phyloP scores from a whole-genome alignment of 1,139 yeast species.

The Williopsis jadinii region DNA sequence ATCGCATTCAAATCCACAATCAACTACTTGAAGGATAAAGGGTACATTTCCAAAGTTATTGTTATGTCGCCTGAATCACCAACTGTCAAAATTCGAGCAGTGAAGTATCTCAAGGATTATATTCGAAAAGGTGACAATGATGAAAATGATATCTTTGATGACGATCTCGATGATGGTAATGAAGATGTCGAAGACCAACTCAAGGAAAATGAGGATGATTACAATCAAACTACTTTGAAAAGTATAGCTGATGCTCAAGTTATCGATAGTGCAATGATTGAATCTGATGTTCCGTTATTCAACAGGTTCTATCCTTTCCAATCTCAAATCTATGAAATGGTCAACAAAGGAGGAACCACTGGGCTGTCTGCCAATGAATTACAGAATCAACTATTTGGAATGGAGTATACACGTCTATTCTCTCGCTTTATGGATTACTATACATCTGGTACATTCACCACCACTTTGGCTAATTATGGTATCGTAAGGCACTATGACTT shows the following conservation, averaged over 20 bases:
- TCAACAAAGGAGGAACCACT: conserved; percentile 30
- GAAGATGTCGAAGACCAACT: conserved; percentile 22
- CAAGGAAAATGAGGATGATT: conserved; percentile 19
- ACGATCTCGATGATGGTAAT: conserved; percentile 24
- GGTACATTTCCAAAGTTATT: conserved; percentile 49
- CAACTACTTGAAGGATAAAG: conserved; percentile 41
- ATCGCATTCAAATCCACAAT: conserved; percentile 48
- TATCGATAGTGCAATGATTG: conserved; percentile 13
- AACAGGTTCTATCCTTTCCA: conserved; percentile 57
- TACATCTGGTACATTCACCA: conserved; percentile 30
- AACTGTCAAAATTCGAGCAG: conserved; percentile 44
- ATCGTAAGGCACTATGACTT: conserved; percentile 64
- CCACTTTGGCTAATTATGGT: conserved; percentile 30
- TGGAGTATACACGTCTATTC: conserved; percentile 42
- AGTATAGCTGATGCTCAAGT: conserved; percentile 26
- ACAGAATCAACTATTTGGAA: conserved; percentile 44
- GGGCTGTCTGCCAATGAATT: conserved; percentile 59
- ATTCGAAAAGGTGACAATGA: conserved; percentile 23
- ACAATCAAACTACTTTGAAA: conserved; percentile 21
- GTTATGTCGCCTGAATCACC: conserved; percentile 47
- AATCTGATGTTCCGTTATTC: conserved; percentile 25
- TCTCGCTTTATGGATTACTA: conserved; percentile 43
- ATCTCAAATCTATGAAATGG: conserved; percentile 50
- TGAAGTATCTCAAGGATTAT: conserved; percentile 50
- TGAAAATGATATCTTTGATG: conserved; percentile 19